Evolutionary conservation across 1,284 basidiomycete species (phyloP), one percentile per base, ranked within the genome.

Genomic region (Sphaerobolus stellatus): DNA sequence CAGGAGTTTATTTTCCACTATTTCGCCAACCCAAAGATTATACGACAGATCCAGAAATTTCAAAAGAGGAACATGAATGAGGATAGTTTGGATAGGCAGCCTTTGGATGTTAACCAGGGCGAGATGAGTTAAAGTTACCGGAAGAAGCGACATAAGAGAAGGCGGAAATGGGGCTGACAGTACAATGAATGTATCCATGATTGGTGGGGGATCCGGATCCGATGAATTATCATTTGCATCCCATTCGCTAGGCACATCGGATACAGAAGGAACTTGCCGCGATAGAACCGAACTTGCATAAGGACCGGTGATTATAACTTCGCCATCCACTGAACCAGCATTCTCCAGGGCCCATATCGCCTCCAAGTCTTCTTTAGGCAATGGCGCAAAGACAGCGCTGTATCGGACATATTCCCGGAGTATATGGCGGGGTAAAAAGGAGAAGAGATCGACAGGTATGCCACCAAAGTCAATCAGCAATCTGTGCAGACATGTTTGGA

Each of bases 391-490:
- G 30, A 54, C 46, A 41, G 33, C 44, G 45, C 45, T 28, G 31
- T 48, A 47, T 13, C 52, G 44, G 16, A 54, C 52, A n/a, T 54
- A 54, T 48, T 54, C 52, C 1, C 52, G 52, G 20, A 54, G 52
- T 24, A 54, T 48, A 48, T 54, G 52, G n/a, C 52, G 29, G 14
- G 52, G 52, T 4, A 54, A 18, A 13, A n/a, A n/a, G 5, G 13
- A 25, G 27, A 48, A 48, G 9, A 48, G 30, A 24, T 47, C 31
- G 8, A 34, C 33, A 4, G 52, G 52, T 36, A 54, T 48, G 9
- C 52, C 52, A 27, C 46, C 52, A 11, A n/a, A 48, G n/a, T 54
- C 14, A 36, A 27, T 18, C 14, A 54, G 24, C 18, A 54, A 16
- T 11, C 7, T 20, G 24, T 48, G 45, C n/a, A 54, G 18, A 29